Conservation (phyloP, 495 filamentous ascomycete genomes). For the Tuber indicum region DNA sequence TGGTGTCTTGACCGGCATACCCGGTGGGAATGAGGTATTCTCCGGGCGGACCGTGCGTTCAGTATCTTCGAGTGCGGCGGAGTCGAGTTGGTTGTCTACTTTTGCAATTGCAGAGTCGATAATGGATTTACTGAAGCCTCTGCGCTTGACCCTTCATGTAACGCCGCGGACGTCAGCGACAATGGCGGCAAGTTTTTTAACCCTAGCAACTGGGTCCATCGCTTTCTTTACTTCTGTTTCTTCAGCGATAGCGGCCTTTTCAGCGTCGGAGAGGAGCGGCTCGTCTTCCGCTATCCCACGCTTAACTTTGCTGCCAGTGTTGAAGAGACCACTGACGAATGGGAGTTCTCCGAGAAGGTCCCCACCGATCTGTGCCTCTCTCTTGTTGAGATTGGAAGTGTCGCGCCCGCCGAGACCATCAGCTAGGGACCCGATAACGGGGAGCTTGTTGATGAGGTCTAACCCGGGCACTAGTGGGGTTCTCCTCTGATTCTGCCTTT, state of each 20-base stretch:
- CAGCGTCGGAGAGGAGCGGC: neutral
- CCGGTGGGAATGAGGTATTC: slow-evolving; percentile 25
- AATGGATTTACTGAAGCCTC: slow-evolving; percentile 22
- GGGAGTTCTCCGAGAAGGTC: slow-evolving; percentile 4
- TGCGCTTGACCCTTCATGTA: slow-evolving; percentile 24
- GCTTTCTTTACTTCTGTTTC: neutral
- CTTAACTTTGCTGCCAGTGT: slow-evolving; percentile 6
- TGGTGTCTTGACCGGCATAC: slow-evolving; percentile 23
- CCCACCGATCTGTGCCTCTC: neutral
- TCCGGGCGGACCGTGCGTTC: slow-evolving; percentile 29
- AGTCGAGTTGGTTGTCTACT: slow-evolving; percentile 20
- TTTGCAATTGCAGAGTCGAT: slow-evolving; percentile 21
- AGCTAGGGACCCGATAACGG: neutral
- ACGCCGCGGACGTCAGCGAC: slow-evolving; percentile 27
- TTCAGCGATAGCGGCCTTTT: neutral
- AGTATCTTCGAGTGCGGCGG: slow-evolving; percentile 15
- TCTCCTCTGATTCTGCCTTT: slow-evolving; percentile 6
- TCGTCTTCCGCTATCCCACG: neutral
- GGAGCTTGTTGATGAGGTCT: neutral
- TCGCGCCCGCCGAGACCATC: slow-evolving; percentile 6
- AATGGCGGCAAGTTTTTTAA: slow-evolving; percentile 15
- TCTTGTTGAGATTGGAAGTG: slow-evolving; percentile 8
- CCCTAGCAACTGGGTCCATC: neutral
- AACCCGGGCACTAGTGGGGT: neutral
- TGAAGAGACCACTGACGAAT: neutral